These are phyloP conservation scores for Lojkania enalia DNA, from an alignment of 2,329 filamentous ascomycete species.

Conservation along the genomic window DNA sequence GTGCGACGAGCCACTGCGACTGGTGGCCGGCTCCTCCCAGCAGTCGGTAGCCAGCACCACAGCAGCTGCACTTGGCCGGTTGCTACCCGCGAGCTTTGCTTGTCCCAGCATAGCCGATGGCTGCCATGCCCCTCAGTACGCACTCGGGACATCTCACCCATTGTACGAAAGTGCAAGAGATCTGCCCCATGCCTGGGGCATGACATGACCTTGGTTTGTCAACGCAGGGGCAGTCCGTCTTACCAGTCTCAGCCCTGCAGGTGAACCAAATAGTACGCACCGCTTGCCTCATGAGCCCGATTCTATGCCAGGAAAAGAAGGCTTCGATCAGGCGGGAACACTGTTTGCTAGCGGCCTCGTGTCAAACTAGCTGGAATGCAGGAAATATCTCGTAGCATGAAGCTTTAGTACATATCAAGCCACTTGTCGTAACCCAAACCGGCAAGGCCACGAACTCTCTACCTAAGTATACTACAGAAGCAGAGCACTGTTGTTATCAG, in stretches of 20 bases:
- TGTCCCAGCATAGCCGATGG: slow-evolving; percentile 14
- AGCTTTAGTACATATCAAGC: background rate
- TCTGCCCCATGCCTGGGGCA: too few relatives aligned
- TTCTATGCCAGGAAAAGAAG: slow-evolving; percentile 1
- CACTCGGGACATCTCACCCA: too few relatives aligned
- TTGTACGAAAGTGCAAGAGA: too few relatives aligned
- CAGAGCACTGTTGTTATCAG: slow-evolving; percentile 26
- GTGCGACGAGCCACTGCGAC: slow-evolving; percentile 3
- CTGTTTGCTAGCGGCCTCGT: slow-evolving; percentile 16
- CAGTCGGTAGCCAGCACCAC: slow-evolving; percentile 4
- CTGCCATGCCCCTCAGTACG: too few relatives aligned
- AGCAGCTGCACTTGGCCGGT: background rate
- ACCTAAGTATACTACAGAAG: slow-evolving; percentile 18
- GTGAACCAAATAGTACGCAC: slow-evolving; percentile 18
- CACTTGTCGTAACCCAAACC: slow-evolving; percentile 11
- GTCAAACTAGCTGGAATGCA: slow-evolving; percentile 7
- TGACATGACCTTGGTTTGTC: slow-evolving; percentile 13
- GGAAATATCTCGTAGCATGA: slow-evolving; percentile 2
- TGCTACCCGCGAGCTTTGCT: slow-evolving; percentile 11
- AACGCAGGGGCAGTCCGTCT: slow-evolving; percentile 26
- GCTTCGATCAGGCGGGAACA: background rate
- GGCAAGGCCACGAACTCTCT: slow-evolving; percentile 18
- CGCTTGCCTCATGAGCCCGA: slow-evolving; percentile 4
- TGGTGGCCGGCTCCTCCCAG: background rate
- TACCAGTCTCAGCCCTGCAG: slow-evolving; percentile 38